Base-by-base conservation (phyloP, 2,329 filamentous ascomycete species). In the Fusarium tuaranense region DNA sequence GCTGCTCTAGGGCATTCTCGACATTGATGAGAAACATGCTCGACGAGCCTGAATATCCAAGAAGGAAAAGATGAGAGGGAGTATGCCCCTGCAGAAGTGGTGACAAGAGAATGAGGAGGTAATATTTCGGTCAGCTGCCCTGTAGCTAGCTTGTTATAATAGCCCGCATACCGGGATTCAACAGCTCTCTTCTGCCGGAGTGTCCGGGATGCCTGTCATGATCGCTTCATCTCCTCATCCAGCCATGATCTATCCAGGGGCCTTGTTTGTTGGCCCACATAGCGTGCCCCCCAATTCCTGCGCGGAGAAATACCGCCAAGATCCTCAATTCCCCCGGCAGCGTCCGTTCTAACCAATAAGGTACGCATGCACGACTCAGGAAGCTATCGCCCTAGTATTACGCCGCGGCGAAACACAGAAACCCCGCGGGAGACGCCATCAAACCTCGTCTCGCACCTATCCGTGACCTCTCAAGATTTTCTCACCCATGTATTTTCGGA, bases 1-100 rank as follows among this genome's bases (percentile, higher is more conserved):
- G 53, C 20, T 69, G 51, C 38, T 51, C 46, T 7, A 70, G 14
- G 7, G 57, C 39, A 16, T 61, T 27, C 13, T 70, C 64, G 7
- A 70, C 59, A 39, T 70, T 44, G 32, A 66, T 22, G 16, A 63
- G 46, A 30, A 63, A 63, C 61, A 63, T 60, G 12, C 20, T 27
- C 36, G 20, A 7, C 9, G 9, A 36, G 25, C 18, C 9, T 55
- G 48, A 38, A 36, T 18, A 44, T 22, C 22, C 12, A 22, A 22
- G 3, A 46, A 25, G 7, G n/a, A 27, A 44, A 22, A 46, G 13
- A 4, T 46, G 7, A 4, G 8, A 46, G 7, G 2, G 8, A 46
- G n/a, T 13, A 44, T 44, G 41, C 41, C 41, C 41, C 41, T 46
- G 13, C 12, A 22, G 13, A 46, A 22, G 7, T 25, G 41, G 20